A percentile compares a stretch with the other conserved stretches of the same genome.
phyloP scores from a whole-genome alignment of 345 rosid genomes.

The Eucalyptus guilfoylei region DNA sequence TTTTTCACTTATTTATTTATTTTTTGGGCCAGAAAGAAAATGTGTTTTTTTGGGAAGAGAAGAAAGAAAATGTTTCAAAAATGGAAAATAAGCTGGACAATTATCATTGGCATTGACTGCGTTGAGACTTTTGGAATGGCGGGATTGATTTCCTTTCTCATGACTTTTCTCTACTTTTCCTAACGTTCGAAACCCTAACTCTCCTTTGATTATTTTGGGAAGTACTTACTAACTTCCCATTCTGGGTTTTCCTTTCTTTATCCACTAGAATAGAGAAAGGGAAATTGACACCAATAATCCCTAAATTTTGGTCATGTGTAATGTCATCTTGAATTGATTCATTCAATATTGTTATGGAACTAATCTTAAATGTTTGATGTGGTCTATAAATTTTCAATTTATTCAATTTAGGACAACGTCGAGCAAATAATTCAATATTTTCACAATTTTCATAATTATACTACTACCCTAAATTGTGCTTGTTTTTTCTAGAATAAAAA shows the following conservation, averaged over 20 bases:
- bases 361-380: background rate
- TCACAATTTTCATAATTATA: background rate
- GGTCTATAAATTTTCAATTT: background rate
- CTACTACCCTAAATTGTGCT: background rate
- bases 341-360: background rate
- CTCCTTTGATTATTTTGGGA: background rate
- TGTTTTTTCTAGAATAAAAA: background rate
- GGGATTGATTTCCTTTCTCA: background rate
- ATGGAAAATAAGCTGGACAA: background rate
- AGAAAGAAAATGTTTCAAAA: background rate
- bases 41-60: background rate
- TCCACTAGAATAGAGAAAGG: background rate
- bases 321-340: background rate
- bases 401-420: background rate
- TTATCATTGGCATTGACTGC: background rate
- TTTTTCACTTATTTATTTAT: background rate
- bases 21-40: background rate
- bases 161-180: background rate
- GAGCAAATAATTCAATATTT: background rate
- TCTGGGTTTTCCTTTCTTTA: background rate
- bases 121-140: background rate
- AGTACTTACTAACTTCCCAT: background rate
- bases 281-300: background rate
- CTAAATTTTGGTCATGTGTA: background rate
- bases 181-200: background rate